These are phyloP conservation scores for Phlebiopsis flavidoalba DNA, from an alignment of 768 basidiomycete genomes.

Conservation along the genomic window DNA sequence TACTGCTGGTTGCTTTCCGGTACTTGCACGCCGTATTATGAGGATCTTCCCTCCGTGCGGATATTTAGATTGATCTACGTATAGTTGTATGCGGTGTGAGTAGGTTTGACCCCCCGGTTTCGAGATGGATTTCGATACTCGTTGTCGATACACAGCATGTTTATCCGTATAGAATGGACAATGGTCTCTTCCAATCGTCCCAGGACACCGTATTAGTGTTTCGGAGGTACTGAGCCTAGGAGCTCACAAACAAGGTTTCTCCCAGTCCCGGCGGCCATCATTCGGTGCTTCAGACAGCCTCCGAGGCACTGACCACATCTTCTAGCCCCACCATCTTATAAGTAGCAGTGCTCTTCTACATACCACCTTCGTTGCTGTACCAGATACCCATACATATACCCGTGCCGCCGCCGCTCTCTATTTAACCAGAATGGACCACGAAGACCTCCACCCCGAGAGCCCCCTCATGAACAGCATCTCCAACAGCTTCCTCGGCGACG, in stretches of 20 bases:
- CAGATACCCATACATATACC: not conserved
- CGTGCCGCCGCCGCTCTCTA: not conserved
- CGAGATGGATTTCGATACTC: no score
- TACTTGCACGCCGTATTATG: not conserved
- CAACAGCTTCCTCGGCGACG: conserved; percentile 25
- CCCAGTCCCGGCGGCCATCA: not conserved
- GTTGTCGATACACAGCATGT: no score
- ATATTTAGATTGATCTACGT: no score
- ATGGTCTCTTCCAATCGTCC: no score
- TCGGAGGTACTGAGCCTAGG: not conserved
- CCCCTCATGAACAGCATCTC: conserved; percentile 27
- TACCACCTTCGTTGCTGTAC: not conserved
- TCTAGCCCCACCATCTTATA: not conserved
- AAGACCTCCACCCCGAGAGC: conserved; percentile 22
- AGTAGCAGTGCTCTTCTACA: not conserved
- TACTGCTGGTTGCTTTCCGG: not conserved
- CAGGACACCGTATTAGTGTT: no score
- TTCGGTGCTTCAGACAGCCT: not conserved
- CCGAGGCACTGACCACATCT: not conserved
- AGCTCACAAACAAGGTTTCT: not conserved
- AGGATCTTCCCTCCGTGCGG: no score
- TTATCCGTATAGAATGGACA: no score
- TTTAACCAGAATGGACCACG: conserved; percentile 18
- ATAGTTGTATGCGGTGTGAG: no score
- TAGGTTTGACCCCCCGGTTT: no score